A percentile compares a stretch with the other conserved stretches of the same genome.
Conservation (phyloP, 345 rosid species). For the Bruguiera sexangula region DNA sequence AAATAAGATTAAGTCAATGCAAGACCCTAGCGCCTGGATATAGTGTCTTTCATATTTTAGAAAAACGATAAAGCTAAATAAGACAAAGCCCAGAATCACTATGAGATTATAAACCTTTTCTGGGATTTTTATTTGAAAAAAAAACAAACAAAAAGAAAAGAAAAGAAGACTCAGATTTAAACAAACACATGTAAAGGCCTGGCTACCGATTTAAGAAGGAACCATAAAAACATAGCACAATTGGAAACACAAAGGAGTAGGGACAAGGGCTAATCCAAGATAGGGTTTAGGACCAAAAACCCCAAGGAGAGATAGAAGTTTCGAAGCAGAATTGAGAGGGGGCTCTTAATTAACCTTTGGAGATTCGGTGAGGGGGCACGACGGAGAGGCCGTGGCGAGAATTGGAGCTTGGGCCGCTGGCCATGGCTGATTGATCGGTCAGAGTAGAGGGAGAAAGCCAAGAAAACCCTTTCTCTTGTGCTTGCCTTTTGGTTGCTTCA, state of each 20-base stretch:
- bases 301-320: background rate
- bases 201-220: no score
- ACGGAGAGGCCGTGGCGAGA: slow-evolving; percentile 49
- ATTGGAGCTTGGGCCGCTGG: slow-evolving; percentile 44
- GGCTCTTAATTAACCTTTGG: slow-evolving; percentile 47
- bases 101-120: no score
- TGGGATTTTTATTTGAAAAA: no score
- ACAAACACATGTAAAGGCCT: no score
- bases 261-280: background rate
- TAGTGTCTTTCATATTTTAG: no score
- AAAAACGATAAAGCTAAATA: no score
- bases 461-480: slow-evolving; percentile 21
- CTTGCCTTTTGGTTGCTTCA: background rate
- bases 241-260: background rate
- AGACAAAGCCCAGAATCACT: no score
- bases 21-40: no score
- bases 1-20: background rate
- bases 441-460: slow-evolving; percentile 6
- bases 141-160: no score
- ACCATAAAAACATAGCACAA: no score
- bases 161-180: no score
- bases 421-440: slow-evolving; percentile 59
- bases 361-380: slow-evolving; percentile 70
- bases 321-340: background rate
- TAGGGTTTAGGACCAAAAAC: slow-evolving; percentile 17